Base-by-base conservation (phyloP, 2,329 filamentous ascomycete species). In the Penicillium aurantiogriseum region DNA sequence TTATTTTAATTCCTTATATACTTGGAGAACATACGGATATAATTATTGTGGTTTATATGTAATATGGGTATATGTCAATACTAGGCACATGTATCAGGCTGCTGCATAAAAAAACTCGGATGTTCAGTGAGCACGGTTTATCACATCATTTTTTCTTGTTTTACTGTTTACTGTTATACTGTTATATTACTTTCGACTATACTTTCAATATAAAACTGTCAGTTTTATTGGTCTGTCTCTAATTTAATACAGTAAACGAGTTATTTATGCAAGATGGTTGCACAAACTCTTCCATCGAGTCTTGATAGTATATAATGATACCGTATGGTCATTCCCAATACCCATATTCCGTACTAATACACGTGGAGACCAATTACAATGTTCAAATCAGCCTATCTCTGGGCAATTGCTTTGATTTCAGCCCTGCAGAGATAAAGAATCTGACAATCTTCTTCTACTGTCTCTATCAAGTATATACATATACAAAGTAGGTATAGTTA, bases 61-160 rank as follows among this genome's bases (percentile, higher is more conserved):
- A 23, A 36, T 33, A 19, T n/a, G 23, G 17, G 17, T 43, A n/a
- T 27, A 8, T 7, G 6, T 27, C 8, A 44, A 35, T 47, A 47
- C 45, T 19, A 23, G 10, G 13, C 33, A 31, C 29, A 31, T 13
- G 31, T 33, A 54, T 43, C 36, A 56, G 54, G 54, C 49, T 51
- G 19, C 53, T 39, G 8, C 48, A 56, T 52, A 56, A 53, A 54
- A 52, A 52, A 56, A n/a, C 31, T 47, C 45, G 15, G 31, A 47
- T 47, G 21, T 36, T 47, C 21, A 7, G 19, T 45, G 25, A 45
- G 17, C 21, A 7, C 6, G 29, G 29, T 21, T 21, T 23, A 51
- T 31, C 48, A 42, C 33, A 39, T 39, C 17, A 27, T 27, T 38
- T 36, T 15, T 27, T 27, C 6, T 27, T 27, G 1, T 27, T 8